These are phyloP conservation scores for Jackrogersella minutella DNA, from an alignment of 495 filamentous ascomycete species.

Conservation along the genomic window DNA sequence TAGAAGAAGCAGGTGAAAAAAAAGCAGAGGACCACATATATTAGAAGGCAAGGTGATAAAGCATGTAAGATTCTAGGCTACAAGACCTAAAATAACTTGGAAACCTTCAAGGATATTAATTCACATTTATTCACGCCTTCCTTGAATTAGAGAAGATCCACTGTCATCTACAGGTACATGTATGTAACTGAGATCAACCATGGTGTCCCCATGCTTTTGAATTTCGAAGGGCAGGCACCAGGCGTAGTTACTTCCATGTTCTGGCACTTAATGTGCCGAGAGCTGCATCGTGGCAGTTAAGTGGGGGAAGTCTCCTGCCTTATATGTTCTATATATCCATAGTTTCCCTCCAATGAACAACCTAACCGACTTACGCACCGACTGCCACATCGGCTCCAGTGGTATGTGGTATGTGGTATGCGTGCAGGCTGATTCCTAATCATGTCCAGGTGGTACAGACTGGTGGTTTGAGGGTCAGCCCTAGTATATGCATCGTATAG, in stretches of 20 bases:
- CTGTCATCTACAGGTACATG: not conserved
- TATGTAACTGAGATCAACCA: not conserved
- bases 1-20: too few species aligned
- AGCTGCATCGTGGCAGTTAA: not conserved
- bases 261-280: not conserved
- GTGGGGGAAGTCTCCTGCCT: slow-evolving; percentile 4
- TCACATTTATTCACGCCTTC: slow-evolving; percentile 2
- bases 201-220: not conserved
- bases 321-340: slow-evolving; percentile 1
- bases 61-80: not conserved
- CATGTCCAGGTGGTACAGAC: not conserved
- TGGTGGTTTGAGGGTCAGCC: slow-evolving; percentile 13
- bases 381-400: slow-evolving; percentile 10
- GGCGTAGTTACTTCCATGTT: not conserved
- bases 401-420: too few species aligned
- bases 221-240: not conserved
- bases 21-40: too few species aligned
- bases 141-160: slow-evolving; percentile 2
- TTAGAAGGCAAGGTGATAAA: not conserved
- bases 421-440: not conserved
- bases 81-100: not conserved
- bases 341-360: slow-evolving; percentile 19
- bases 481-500: slow-evolving; percentile 6
- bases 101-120: not conserved
- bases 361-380: slow-evolving; percentile 13